phyloP scores from a whole-genome alignment of 2,329 filamentous ascomycete genomes.

The Myrmaecium sp. region DNA sequence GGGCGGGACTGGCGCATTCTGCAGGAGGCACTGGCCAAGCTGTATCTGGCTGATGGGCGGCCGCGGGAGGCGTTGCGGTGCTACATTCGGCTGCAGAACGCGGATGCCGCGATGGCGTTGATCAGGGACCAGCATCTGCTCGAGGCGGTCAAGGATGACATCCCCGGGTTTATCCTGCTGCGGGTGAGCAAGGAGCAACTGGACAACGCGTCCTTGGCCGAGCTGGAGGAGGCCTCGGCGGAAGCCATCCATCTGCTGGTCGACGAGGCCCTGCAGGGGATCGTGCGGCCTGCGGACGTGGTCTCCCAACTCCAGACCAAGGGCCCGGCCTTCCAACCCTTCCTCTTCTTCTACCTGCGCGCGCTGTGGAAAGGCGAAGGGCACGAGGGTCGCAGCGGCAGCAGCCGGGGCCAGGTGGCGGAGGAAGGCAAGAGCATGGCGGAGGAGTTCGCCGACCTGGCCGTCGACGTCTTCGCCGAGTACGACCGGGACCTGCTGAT shows the following conservation, averaged over 20 bases:
- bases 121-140: conserved; percentile 83
- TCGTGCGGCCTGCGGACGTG: conserved; percentile 62
- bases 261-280: conserved; percentile 77
- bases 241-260: conserved; percentile 79
- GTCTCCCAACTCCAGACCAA: conserved; percentile 58
- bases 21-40: conserved; percentile 67
- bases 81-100: conserved; percentile 83
- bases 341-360: conserved; percentile 83
- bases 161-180: conserved; percentile 72
- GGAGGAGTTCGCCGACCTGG: conserved; percentile 73
- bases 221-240: conserved; percentile 62
- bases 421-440: conserved; percentile 52
- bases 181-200: conserved; percentile 60
- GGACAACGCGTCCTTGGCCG: conserved; percentile 44
- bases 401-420: conserved; percentile 25
- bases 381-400: conserved; percentile 22
- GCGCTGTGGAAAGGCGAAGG: conserved; percentile 68
- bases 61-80: conserved; percentile 72
- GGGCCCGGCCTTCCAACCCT: conserved; percentile 42
- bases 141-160: conserved; percentile 75
- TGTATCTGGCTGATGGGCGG: conserved; percentile 68
- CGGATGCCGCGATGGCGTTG: conserved; percentile 70
- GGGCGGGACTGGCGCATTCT: conserved; percentile 78
- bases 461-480: conserved; percentile 69
- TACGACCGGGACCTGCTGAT: conserved; percentile 70